Conservation (phyloP, 805 yeast species). For the Metschnikowia reukaufii region DNA sequence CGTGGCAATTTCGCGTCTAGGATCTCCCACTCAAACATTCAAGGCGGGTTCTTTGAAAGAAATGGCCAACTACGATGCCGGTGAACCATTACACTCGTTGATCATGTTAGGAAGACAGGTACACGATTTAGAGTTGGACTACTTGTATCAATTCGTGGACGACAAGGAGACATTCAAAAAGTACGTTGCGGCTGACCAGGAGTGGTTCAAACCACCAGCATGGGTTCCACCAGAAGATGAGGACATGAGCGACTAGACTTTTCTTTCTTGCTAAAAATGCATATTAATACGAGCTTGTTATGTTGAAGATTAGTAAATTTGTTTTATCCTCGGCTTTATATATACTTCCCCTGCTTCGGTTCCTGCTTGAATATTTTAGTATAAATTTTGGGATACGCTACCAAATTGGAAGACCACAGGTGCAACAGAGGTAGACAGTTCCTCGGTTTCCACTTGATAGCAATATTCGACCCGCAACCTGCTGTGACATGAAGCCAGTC, state of each 20-base stretch:
- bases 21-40: conserved; percentile 79
- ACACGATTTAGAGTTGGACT: conserved; percentile 90
- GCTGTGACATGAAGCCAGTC: too few relatives aligned
- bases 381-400: too few relatives aligned
- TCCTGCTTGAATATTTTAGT: too few relatives aligned
- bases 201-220: conserved; percentile 71
- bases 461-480: too few relatives aligned
- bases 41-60: conserved; percentile 82
- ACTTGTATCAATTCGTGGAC: conserved; percentile 71
- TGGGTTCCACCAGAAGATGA: conserved; percentile 49
- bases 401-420: too few relatives aligned
- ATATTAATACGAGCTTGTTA: too few relatives aligned
- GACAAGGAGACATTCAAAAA: conserved; percentile 51
- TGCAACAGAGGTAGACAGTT: too few relatives aligned
- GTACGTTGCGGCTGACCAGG: conserved; percentile 52
- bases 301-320: too few relatives aligned
- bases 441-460: too few relatives aligned
- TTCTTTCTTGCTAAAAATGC: not conserved
- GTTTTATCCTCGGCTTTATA: too few relatives aligned
- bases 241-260: conserved; percentile 19
- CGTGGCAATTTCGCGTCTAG: conserved; percentile 88
- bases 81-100: conserved; percentile 91
- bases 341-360: too few relatives aligned
- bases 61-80: conserved; percentile 80
- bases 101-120: conserved; percentile 90